These are phyloP conservation scores for Bruguiera sexangula DNA, from an alignment of 345 rosid species.

Conservation along the genomic window DNA sequence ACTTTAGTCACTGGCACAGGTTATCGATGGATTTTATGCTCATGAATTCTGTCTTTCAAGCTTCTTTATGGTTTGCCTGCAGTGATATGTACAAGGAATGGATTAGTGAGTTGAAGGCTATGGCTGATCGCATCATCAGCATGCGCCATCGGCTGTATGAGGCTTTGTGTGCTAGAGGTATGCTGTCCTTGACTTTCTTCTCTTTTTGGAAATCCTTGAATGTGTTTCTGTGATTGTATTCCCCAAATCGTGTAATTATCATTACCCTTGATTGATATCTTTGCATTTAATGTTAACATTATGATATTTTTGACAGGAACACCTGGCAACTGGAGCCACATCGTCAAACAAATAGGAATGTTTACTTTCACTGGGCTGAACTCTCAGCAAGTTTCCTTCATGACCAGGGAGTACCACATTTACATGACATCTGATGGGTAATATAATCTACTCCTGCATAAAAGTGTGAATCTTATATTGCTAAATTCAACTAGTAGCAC, in stretches of 20 bases:
- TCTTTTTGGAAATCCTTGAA: neutral
- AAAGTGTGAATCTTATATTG: too few relatives aligned
- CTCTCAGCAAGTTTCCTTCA: conserved; percentile 40
- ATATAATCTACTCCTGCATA: neutral
- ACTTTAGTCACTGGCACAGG: neutral
- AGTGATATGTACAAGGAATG: conserved; percentile 44
- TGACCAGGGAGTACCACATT: conserved; percentile 51
- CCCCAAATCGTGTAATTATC: neutral
- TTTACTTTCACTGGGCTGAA: conserved; percentile 48
- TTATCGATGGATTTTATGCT: neutral
- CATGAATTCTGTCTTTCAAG: neutral
- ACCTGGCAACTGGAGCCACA: conserved; percentile 62
- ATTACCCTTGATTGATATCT: neutral
- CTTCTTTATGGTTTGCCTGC: conserved; percentile 13
- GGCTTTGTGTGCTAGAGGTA: conserved; percentile 45
- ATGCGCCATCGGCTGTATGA: conserved; percentile 40
- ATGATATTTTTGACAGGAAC: conserved; percentile 33
- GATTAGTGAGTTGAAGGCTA: conserved; percentile 42
- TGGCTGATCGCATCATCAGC: conserved; percentile 41
- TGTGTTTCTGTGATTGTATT: neutral
- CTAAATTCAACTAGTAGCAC: too few relatives aligned
- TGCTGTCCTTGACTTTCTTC: conserved; percentile 5
- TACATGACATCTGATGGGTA: conserved; percentile 62
- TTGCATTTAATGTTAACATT: neutral
- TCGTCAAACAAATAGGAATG: conserved; percentile 49